Conservation (phyloP, 257 asterid genomes). For the Datura wrightii region DNA sequence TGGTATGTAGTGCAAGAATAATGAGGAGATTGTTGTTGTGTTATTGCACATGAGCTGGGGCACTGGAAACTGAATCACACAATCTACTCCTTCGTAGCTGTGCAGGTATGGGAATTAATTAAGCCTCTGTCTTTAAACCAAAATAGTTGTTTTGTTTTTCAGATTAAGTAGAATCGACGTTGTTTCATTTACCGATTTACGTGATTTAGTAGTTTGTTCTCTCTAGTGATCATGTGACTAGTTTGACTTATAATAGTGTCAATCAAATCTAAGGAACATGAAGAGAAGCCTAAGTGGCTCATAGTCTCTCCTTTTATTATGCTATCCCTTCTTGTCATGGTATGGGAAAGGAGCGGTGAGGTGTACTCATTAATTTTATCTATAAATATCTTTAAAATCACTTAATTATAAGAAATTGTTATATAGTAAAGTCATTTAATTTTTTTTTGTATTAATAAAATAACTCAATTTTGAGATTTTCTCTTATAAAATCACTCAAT, state of each 20-base stretch:
- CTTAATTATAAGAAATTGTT: too few relatives aligned
- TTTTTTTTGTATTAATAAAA: too few relatives aligned
- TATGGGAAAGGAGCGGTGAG: not conserved
- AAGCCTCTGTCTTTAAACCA: not conserved
- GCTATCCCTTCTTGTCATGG: not conserved
- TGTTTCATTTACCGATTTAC: not conserved
- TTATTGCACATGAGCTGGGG: constrained; percentile 96
- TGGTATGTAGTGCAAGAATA: constrained; percentile 75
- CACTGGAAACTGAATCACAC: constrained; percentile 98
- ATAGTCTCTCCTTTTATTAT: not conserved
- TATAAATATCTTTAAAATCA: too few relatives aligned
- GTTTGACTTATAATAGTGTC: not conserved
- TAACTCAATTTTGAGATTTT: too few relatives aligned
- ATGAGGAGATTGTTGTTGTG: constrained; percentile 92
- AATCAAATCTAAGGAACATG: not conserved
- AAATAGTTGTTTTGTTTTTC: not conserved
- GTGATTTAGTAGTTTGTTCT: not conserved
- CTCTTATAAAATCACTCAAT: too few relatives aligned
- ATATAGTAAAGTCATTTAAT: too few relatives aligned
- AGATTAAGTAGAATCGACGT: not conserved
- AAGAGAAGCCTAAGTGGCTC: not conserved
- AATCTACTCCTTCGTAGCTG: constrained; percentile 79
- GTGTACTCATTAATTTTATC: not conserved
- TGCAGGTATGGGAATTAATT: constrained; percentile 64
- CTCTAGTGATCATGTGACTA: not conserved